Evolutionary conservation across 2,329 filamentous ascomycete species (phyloP).

Genomic region (Seiridium unicorne): DNA sequence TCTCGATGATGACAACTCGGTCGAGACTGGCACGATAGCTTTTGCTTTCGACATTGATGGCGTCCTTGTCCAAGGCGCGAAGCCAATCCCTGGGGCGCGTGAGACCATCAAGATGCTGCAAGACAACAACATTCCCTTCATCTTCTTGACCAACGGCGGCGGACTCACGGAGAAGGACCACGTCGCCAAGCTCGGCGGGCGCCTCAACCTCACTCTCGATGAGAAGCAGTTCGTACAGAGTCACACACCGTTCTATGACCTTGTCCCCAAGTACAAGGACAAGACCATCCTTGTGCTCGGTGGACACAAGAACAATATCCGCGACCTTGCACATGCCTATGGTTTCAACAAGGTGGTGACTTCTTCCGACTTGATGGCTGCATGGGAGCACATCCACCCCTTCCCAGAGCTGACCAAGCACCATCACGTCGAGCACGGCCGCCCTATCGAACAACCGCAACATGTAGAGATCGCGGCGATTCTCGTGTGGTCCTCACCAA

Average conservation of each 20-base stretch:
- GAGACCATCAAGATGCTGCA: conserved; percentile 60
- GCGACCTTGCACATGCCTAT: conserved; percentile 26
- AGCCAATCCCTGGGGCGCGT: conserved; percentile 60
- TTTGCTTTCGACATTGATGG: conserved; percentile 47
- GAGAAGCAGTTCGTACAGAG: conserved; percentile 62
- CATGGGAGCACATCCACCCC: conserved; percentile 23
- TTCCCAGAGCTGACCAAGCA: conserved; percentile 34
- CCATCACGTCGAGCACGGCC: conserved; percentile 34
- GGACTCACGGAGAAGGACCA: conserved; percentile 65
- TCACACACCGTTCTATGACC: conserved; percentile 68
- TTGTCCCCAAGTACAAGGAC: conserved; percentile 47
- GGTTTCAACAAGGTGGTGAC: conserved; percentile 36
- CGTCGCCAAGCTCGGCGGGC: conserved; percentile 56
- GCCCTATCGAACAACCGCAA: conserved; percentile 27
- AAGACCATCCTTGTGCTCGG: conserved; percentile 53
- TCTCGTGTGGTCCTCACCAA: conserved; percentile 30
- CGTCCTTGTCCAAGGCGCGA: conserved; percentile 64
- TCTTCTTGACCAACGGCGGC: conserved; percentile 73
- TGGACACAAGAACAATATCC: conserved; percentile 36
- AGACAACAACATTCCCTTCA: conserved; percentile 63
- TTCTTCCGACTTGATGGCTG: conserved; percentile 29
- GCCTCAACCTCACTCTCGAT: conserved; percentile 45
- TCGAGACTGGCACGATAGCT: conserved; percentile 13
- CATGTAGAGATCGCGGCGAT: conserved; percentile 24
- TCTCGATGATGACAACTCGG: background rate